phyloP scores from a whole-genome alignment of 1,139 yeast species.

The Arxiozyma heterogenica region DNA sequence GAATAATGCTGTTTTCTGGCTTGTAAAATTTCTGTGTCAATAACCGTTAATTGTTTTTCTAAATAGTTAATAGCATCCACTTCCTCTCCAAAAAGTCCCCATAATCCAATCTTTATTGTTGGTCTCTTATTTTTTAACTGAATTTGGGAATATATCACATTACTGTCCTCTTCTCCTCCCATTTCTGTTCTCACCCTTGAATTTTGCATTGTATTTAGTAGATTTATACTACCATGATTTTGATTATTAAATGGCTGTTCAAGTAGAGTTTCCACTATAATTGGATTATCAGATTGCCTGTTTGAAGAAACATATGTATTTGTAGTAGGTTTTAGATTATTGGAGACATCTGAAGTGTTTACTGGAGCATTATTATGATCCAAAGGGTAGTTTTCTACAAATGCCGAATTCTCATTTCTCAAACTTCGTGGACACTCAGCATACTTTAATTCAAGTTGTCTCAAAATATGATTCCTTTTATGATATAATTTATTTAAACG shows the following conservation, averaged over 20 bases:
- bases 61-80: conserved; percentile 60
- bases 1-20: conserved; percentile 58
- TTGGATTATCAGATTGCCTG: conserved; percentile 3
- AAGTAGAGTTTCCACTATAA: conserved; percentile 1
- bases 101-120: conserved; percentile 40
- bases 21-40: conserved; percentile 51
- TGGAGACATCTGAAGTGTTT: not conserved
- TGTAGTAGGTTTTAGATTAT: not conserved
- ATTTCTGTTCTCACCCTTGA: not conserved
- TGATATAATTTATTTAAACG: conserved; percentile 56
- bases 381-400: conserved; percentile 21
- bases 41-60: conserved; percentile 46
- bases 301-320: not conserved
- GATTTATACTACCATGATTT: conserved; percentile 1
- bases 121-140: conserved; percentile 37
- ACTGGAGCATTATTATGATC: conserved; percentile 8
- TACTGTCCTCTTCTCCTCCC: conserved; percentile 24
- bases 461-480: conserved; percentile 45
- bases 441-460: conserved; percentile 64
- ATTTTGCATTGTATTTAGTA: not conserved
- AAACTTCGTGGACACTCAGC: conserved; percentile 45
- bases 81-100: conserved; percentile 46
- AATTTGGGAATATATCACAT: conserved; percentile 22
- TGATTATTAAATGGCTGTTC: not conserved
- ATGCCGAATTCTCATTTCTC: conserved; percentile 13